These are phyloP conservation scores for Xylariaceae sp. DNA, from an alignment of 2,329 filamentous ascomycete species.

Conservation along the genomic window DNA sequence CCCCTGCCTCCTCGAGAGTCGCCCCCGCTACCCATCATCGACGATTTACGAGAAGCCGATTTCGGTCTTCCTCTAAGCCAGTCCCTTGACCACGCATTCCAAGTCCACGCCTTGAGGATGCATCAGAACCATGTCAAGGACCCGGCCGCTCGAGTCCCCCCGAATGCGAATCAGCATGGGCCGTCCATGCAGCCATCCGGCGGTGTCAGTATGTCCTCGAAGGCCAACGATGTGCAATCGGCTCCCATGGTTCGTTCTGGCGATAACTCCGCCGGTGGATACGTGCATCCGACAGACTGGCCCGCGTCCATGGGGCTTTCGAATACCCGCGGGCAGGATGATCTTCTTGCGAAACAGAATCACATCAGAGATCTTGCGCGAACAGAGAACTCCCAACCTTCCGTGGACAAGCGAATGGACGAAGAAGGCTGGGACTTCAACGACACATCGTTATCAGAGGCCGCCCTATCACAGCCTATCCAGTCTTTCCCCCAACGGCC, in stretches of 20 bases:
- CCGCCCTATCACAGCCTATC: conserved; percentile 40
- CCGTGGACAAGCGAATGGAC: conserved; percentile 44
- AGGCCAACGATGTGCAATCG: conserved; percentile 40
- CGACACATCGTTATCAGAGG: conserved; percentile 64
- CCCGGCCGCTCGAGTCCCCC: conserved; percentile 49
- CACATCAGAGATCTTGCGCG: conserved; percentile 40
- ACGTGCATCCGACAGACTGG: conserved; percentile 32
- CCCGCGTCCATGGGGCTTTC: conserved; percentile 24
- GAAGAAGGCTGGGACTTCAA: conserved; percentile 94
- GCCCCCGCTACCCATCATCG: conserved; percentile 53
- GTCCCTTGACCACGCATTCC: conserved; percentile 35
- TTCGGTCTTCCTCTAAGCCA: conserved; percentile 45
- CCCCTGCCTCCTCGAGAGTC: conserved; percentile 62
- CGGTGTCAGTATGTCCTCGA: conserved; percentile 31
- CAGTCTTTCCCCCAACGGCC: conserved; percentile 60
- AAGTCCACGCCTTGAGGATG: conserved; percentile 33
- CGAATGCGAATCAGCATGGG: conserved; percentile 53
- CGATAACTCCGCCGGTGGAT: conserved; percentile 44
- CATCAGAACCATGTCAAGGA: conserved; percentile 58
- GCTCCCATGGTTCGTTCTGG: conserved; percentile 52
- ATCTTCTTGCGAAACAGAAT: conserved; percentile 31
- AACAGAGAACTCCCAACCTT: conserved; percentile 40
- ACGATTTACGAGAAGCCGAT: conserved; percentile 55
- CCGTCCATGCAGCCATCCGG: conserved; percentile 46
- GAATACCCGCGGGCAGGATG: conserved; percentile 27